These are phyloP conservation scores for Heterobasidion irregulare DNA, from an alignment of 1,284 basidiomycete genomes.

Conservation along the genomic window DNA sequence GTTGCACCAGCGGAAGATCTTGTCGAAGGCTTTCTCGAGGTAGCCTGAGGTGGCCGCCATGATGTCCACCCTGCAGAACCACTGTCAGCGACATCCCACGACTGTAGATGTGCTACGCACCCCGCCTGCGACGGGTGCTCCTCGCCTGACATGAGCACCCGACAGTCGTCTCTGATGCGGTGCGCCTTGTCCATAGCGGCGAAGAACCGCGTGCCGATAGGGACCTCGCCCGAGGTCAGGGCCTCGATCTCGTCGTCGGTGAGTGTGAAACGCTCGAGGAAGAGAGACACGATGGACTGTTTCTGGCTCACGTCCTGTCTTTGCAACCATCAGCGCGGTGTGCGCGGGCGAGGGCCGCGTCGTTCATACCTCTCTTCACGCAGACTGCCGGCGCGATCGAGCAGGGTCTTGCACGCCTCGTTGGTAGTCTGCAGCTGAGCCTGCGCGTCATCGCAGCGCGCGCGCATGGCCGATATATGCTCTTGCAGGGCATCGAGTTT, in stretches of 20 bases:
- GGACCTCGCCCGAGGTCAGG: constrained; percentile 72
- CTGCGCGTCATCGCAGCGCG: constrained; percentile 80
- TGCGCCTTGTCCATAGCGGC: constrained; percentile 83
- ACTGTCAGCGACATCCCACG: background rate
- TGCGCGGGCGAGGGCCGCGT: background rate
- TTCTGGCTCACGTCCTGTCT: constrained; percentile 65
- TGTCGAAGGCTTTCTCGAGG: constrained; percentile 86
- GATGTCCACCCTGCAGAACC: constrained; percentile 65
- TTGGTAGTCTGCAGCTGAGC: constrained; percentile 70
- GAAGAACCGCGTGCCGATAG: constrained; percentile 71
- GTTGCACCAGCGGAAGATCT: constrained; percentile 80
- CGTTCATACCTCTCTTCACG: constrained; percentile 65
- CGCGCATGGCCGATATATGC: constrained; percentile 72
- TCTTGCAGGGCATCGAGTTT: constrained; percentile 72
- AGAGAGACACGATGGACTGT: constrained; percentile 70
- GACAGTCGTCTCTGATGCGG: constrained; percentile 77
- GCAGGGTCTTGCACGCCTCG: constrained; percentile 72
- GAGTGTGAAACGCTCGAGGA: constrained; percentile 83
- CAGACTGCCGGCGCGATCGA: constrained; percentile 82
- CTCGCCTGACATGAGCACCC: constrained; percentile 84
- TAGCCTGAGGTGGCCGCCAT: constrained; percentile 76
- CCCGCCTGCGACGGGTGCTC: constrained; percentile 75
- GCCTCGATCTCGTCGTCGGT: constrained; percentile 64
- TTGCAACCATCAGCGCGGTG: background rate
- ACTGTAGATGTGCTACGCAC: constrained; percentile 29